phyloP scores from a whole-genome alignment of 495 filamentous ascomycete genomes.

The Penicillium malachiteum region DNA sequence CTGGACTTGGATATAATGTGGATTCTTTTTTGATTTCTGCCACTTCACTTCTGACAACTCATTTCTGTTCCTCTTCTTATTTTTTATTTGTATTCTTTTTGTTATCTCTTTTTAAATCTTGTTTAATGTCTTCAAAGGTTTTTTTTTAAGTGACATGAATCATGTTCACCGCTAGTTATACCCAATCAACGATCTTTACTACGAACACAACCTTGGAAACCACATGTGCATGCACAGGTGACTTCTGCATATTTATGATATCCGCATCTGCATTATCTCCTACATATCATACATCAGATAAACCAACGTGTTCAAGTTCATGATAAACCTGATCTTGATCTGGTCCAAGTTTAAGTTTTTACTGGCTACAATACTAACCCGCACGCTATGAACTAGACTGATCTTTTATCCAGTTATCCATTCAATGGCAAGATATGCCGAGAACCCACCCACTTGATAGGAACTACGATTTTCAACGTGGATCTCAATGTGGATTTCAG shows the following conservation, averaged over 20 bases:
- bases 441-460: neutral
- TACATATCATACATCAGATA: no score
- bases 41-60: no score
- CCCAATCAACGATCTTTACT: neutral
- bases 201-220: no score
- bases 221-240: no score
- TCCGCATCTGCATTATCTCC: no score
- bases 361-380: neutral
- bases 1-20: slow-evolving; percentile 1
- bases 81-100: neutral
- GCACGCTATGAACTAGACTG: neutral
- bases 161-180: neutral
- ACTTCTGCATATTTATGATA: no score
- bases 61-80: neutral
- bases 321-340: no score
- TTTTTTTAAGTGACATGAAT: neutral
- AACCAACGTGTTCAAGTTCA: no score
- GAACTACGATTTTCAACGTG: neutral
- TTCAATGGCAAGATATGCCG: neutral
- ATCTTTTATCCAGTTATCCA: neutral
- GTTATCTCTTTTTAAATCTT: neutral
- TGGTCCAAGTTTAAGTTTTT: no score
- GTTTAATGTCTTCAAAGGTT: neutral
- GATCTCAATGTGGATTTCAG: neutral
- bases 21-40: no score